These are phyloP conservation scores for Cryptosporidium andersoni DNA, from an alignment of 169 alveolate genomes.

Conservation along the genomic window DNA sequence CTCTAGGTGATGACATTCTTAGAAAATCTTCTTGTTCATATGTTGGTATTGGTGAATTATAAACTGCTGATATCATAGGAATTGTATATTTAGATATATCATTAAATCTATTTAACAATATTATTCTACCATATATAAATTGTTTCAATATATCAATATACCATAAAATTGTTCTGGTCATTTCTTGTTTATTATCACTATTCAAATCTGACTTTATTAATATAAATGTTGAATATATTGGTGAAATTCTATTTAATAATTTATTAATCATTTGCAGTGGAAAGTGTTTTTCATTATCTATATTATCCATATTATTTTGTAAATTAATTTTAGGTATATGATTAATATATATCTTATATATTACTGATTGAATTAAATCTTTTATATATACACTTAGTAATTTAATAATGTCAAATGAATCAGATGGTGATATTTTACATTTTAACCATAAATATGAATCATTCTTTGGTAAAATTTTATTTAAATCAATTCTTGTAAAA, in stretches of 20 bases:
- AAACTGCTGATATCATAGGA: constrained; percentile 75
- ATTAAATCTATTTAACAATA: constrained; percentile 68
- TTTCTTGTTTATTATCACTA: neutral
- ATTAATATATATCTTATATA: neutral
- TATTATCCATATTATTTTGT: constrained; percentile 7
- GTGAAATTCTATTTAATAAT: constrained; percentile 13
- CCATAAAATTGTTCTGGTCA: constrained; percentile 32
- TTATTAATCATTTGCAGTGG: constrained; percentile 37
- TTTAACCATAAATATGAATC: constrained; percentile 37
- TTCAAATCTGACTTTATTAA: constrained; percentile 1
- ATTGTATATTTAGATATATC: constrained; percentile 70
- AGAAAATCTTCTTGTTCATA: constrained; percentile 74
- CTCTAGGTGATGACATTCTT: constrained; percentile 55
- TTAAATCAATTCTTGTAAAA: constrained; percentile 8
- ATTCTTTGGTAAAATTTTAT: constrained; percentile 32
- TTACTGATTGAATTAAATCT: constrained; percentile 6
- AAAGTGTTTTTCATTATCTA: constrained; percentile 29
- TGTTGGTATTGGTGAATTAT: constrained; percentile 72
- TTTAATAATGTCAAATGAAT: constrained; percentile 46
- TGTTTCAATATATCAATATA: constrained; percentile 58
- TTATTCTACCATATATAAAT: constrained; percentile 41
- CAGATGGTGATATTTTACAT: constrained; percentile 37
- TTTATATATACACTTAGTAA: constrained; percentile 19
- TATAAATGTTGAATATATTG: constrained; percentile 50
- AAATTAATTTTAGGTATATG: constrained; percentile 1